phyloP scores from a whole-genome alignment of 495 filamentous ascomycete genomes.

The Acidomyces sp. region DNA sequence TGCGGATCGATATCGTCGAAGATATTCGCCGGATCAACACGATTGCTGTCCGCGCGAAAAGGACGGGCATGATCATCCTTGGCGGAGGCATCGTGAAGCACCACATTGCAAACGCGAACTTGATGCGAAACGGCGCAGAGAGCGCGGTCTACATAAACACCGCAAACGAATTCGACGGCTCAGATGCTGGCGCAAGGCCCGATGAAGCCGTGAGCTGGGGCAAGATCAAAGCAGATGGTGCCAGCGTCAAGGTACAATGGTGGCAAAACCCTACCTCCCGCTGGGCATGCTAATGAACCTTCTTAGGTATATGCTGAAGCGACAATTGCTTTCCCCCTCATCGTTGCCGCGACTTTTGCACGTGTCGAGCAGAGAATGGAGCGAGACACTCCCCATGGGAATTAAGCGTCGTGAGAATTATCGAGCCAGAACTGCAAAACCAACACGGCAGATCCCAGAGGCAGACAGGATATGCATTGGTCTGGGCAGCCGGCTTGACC shows the following conservation, averaged over 20 bases:
- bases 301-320: slow-evolving; percentile 75
- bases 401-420: too few species aligned
- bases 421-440: too few species aligned
- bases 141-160: slow-evolving; percentile 96
- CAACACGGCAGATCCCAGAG: too few species aligned
- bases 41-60: slow-evolving; percentile 66
- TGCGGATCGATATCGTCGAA: slow-evolving; percentile 76
- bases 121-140: slow-evolving; percentile 96
- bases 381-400: too few species aligned
- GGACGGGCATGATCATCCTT: slow-evolving; percentile 85
- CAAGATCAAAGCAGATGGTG: slow-evolving; percentile 79
- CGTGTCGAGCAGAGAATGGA: too few species aligned
- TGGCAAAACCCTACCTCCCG: background rate
- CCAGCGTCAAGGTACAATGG: slow-evolving; percentile 64
- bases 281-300: background rate
- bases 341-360: slow-evolving; percentile 90
- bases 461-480: too few species aligned
- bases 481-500: too few species aligned
- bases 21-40: slow-evolving; percentile 85
- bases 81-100: slow-evolving; percentile 92
- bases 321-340: slow-evolving; percentile 81
- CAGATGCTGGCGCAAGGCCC: slow-evolving; percentile 87
- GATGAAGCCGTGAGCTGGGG: slow-evolving; percentile 98
- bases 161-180: slow-evolving; percentile 90
- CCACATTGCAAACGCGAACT: slow-evolving; percentile 89